Percentiles rank a stretch among this genome's conserved stretches.
Evolutionary conservation across 1,284 basidiomycete genomes (phyloP).

Genomic region (Phylloboletellus chloephorus): DNA sequence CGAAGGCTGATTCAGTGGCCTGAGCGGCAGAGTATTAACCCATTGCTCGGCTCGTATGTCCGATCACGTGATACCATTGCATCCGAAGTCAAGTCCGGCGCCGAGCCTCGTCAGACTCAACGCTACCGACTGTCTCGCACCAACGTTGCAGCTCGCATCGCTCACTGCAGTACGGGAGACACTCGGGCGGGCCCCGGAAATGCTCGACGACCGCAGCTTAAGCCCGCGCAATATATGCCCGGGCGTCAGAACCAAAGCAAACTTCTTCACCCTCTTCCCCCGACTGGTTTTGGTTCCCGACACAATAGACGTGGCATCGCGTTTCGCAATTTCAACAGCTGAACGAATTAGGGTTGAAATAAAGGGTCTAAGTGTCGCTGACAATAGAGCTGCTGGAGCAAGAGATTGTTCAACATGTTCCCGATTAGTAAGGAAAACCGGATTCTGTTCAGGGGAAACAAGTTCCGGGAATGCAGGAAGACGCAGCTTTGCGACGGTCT

Average conservation of each 20-base stretch:
- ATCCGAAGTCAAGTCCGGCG: constrained; percentile 22
- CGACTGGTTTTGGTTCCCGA: constrained; percentile 14
- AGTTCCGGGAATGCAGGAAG: constrained; percentile 22
- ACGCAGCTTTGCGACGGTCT: constrained; percentile 16
- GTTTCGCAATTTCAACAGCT: constrained; percentile 28
- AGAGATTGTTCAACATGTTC: constrained; percentile 17
- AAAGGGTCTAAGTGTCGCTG: constrained; percentile 27
- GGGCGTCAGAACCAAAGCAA: constrained; percentile 34
- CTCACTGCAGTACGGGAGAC: constrained; percentile 7
- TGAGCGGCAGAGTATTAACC: no score
- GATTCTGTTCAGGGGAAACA: constrained; percentile 7
- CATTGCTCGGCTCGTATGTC: no score
- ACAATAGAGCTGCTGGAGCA: constrained; percentile 29
- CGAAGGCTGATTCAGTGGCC: no score
- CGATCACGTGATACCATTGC: background rate
- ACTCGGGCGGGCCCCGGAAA: constrained; percentile 1
- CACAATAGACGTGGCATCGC: constrained; percentile 21
- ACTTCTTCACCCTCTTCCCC: constrained; percentile 26
- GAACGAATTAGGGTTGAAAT: constrained; percentile 26
- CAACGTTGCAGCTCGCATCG: constrained; percentile 10
- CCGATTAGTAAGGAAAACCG: constrained; percentile 9
- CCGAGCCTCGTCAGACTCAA: constrained; percentile 30
- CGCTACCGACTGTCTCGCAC: constrained; percentile 16
- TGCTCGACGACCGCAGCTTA: constrained; percentile 9
- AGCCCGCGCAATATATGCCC: constrained; percentile 36